Conservation (phyloP, 495 filamentous ascomycete species). For the Neurospora hispaniola region DNA sequence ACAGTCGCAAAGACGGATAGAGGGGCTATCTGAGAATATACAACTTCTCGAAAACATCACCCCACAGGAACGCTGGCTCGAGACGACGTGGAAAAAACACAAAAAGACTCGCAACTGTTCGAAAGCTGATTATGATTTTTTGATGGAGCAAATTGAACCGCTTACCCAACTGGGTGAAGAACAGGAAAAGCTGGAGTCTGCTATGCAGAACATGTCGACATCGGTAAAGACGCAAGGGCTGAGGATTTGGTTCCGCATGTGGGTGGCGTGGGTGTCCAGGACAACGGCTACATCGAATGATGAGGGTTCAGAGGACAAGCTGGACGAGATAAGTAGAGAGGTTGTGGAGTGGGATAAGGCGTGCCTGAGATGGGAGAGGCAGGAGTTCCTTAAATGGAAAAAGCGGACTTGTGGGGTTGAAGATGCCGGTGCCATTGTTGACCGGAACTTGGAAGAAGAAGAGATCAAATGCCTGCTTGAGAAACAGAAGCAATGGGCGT, state of each 20-base stretch:
- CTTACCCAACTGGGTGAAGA: background rate
- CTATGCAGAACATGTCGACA: background rate
- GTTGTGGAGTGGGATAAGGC: background rate
- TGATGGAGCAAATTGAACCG: background rate
- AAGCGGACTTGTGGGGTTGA: background rate
- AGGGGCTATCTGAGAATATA: background rate
- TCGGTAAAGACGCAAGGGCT: background rate
- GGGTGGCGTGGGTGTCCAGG: background rate
- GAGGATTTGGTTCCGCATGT: background rate
- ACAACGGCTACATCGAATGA: background rate
- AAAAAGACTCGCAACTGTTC: background rate
- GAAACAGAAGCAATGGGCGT: background rate
- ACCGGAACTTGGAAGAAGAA: no score
- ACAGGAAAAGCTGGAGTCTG: background rate
- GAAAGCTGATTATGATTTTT: background rate
- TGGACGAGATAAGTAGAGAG: background rate
- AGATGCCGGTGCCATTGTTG: background rate
- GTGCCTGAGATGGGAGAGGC: background rate
- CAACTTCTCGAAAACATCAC: no score
- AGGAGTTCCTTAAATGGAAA: no score
- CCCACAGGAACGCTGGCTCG: background rate
- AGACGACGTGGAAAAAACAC: background rate
- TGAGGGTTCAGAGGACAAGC: background rate
- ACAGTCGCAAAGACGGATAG: no score
- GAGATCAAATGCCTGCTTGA: no score